Percentiles rank a stretch among this genome's conserved stretches.
Evolutionary conservation across 2,329 filamentous ascomycete species (phyloP).

Genomic region (Epichloe bromicola): DNA sequence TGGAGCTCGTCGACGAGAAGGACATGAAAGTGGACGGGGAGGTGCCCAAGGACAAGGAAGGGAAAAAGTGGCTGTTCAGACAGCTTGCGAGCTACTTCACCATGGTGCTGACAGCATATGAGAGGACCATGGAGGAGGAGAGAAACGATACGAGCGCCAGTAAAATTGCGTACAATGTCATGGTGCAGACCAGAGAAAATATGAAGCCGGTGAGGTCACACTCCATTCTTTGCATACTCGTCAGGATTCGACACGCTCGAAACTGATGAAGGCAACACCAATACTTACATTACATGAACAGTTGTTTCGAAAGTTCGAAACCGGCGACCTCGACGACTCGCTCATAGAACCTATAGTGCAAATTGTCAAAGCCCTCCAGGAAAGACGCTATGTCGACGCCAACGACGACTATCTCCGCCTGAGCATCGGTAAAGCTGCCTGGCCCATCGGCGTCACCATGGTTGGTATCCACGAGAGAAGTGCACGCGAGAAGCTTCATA

Average conservation of each 20-base stretch:
- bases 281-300: slow-evolving; percentile 11
- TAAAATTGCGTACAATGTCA: slow-evolving; percentile 68
- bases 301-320: slow-evolving; percentile 83
- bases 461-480: slow-evolving; percentile 97
- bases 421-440: slow-evolving; percentile 92
- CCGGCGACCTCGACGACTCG: slow-evolving; percentile 62
- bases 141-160: slow-evolving; percentile 57
- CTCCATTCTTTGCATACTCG: background rate
- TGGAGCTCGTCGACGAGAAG: slow-evolving; percentile 67
- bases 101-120: slow-evolving; percentile 86
- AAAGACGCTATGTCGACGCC: slow-evolving; percentile 84
- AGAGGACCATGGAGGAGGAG: slow-evolving; percentile 58
- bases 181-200: slow-evolving; percentile 77
- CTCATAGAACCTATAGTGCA: slow-evolving; percentile 75
- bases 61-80: slow-evolving; percentile 60
- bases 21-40: slow-evolving; percentile 71
- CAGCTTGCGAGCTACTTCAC: slow-evolving; percentile 94
- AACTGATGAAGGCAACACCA: background rate
- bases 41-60: slow-evolving; percentile 50
- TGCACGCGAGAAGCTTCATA: slow-evolving; percentile 87
- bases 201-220: slow-evolving; percentile 52
- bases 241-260: too few species aligned
- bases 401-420: slow-evolving; percentile 89
- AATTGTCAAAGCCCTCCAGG: slow-evolving; percentile 83
- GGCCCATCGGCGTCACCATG: slow-evolving; percentile 99